Conservation (phyloP, 2,329 filamentous ascomycete species). For the Beauveria rudraprayagi region DNA sequence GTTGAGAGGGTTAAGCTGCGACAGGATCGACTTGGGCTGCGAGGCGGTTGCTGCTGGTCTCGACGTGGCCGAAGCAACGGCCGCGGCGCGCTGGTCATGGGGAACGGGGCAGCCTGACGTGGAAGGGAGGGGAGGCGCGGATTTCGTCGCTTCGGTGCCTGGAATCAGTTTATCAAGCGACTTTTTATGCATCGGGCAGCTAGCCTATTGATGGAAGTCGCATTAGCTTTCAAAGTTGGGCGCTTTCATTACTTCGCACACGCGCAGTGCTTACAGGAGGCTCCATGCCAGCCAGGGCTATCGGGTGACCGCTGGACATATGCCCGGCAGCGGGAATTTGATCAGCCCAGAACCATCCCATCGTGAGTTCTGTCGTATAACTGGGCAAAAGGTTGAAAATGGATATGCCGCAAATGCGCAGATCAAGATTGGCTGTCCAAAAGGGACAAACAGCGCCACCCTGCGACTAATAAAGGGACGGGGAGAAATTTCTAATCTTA, state of each 20-base stretch:
- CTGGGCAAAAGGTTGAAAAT: background rate
- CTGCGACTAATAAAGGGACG: background rate
- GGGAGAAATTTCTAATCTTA: slow-evolving; percentile 15
- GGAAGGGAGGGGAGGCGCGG: slow-evolving; percentile 19
- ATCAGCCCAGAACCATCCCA: slow-evolving; percentile 61
- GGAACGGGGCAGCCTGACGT: slow-evolving; percentile 39
- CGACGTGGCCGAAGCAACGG: background rate
- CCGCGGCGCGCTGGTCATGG: slow-evolving; percentile 25
- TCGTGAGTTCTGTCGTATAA: slow-evolving; percentile 19
- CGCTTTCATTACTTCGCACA: background rate
- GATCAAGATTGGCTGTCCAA: slow-evolving; percentile 6
- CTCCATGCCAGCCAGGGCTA: slow-evolving; percentile 19
- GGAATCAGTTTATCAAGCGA: slow-evolving; percentile 39
- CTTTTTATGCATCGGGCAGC: slow-evolving; percentile 52
- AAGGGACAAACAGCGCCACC: background rate
- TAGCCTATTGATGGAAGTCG: slow-evolving; percentile 31
- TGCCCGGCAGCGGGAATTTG: slow-evolving; percentile 27
- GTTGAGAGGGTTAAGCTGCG: slow-evolving; percentile 65
- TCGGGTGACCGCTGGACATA: slow-evolving; percentile 26
- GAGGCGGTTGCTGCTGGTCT: slow-evolving; percentile 6
- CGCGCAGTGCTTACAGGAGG: slow-evolving; percentile 24
- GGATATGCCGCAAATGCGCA: background rate
- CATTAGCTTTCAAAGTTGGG: background rate
- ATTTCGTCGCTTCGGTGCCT: slow-evolving; percentile 16
- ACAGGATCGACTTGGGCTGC: slow-evolving; percentile 39